These are phyloP conservation scores for Cladobotryum mycophilum DNA, from an alignment of 2,329 filamentous ascomycete genomes.

Conservation along the genomic window DNA sequence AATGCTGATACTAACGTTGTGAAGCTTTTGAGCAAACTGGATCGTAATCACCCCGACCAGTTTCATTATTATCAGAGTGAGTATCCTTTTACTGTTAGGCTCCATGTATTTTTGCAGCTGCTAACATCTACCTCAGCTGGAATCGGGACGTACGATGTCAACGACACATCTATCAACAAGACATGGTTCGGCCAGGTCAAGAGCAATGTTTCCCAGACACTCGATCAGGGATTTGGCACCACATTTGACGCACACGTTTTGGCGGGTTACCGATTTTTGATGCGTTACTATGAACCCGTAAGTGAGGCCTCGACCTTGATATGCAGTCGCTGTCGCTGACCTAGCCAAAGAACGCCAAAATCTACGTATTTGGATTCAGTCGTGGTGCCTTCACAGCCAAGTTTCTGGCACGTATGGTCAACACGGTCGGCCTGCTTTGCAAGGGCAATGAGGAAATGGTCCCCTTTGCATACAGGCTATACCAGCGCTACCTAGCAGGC, in stretches of 20 bases:
- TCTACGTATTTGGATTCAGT: conserved; percentile 50
- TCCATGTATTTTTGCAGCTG: background rate
- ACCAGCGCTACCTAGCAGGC: conserved; percentile 35
- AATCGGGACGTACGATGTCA: conserved; percentile 43
- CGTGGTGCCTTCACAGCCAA: conserved; percentile 48
- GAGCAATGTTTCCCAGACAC: conserved; percentile 31
- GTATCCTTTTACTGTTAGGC: conserved; percentile 4
- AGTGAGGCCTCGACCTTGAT: conserved; percentile 10
- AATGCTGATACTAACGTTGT: conserved; percentile 48
- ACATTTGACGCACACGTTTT: conserved; percentile 47
- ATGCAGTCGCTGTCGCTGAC: background rate
- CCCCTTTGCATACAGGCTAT: conserved; percentile 41
- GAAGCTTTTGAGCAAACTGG: conserved; percentile 42
- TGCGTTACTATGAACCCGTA: conserved; percentile 45
- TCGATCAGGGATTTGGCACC: conserved; percentile 39
- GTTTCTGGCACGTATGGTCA: conserved; percentile 46
- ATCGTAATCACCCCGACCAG: conserved; percentile 37
- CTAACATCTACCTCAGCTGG: conserved; percentile 28
- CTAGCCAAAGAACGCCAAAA: conserved; percentile 37
- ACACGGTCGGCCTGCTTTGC: conserved; percentile 42
- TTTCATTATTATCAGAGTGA: conserved; percentile 46
- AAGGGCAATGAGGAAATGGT: conserved; percentile 50
- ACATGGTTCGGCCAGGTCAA: conserved; percentile 26
- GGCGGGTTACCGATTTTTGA: conserved; percentile 47
- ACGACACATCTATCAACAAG: conserved; percentile 36